Evolutionary conservation across 495 filamentous ascomycete species (phyloP).

Genomic region (Xeromyces bisporus): DNA sequence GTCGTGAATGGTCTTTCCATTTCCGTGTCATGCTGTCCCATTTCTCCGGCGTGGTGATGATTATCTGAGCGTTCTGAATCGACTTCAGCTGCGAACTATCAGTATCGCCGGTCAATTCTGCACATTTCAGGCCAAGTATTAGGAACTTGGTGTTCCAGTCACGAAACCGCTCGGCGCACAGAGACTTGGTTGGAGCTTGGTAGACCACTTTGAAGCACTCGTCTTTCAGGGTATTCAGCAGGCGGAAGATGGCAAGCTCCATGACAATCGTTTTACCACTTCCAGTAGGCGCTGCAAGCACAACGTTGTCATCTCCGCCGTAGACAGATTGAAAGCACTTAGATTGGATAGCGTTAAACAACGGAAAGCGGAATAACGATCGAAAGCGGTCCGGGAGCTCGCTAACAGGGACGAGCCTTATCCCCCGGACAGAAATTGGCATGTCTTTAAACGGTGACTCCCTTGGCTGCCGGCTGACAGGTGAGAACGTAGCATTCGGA

Average conservation of each 20-base stretch:
- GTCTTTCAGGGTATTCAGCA: slow-evolving; percentile 42
- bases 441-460: slow-evolving; percentile 12
- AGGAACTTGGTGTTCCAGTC: slow-evolving; percentile 84
- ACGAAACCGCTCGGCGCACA: slow-evolving; percentile 65
- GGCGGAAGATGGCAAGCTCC: slow-evolving; percentile 78
- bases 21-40: slow-evolving; percentile 96
- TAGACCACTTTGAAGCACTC: slow-evolving; percentile 86
- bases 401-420: slow-evolving; percentile 54
- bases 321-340: slow-evolving; percentile 66
- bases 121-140: slow-evolving; percentile 55
- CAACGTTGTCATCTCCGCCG: slow-evolving; percentile 61
- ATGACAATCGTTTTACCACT: slow-evolving; percentile 87
- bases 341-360: slow-evolving; percentile 89
- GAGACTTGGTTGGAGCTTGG: slow-evolving; percentile 83
- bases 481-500: too few species aligned
- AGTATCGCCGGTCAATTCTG: slow-evolving; percentile 86
- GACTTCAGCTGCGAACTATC: slow-evolving; percentile 52
- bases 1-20: slow-evolving; percentile 76
- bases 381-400: slow-evolving; percentile 64
- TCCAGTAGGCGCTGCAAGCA: slow-evolving; percentile 80
- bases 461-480: too few species aligned
- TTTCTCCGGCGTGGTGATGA: slow-evolving; percentile 94
- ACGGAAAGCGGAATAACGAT: slow-evolving; percentile 56
- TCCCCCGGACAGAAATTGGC: slow-evolving; percentile 39
- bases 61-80: slow-evolving; percentile 72